phyloP scores from a whole-genome alignment of 106 monocot genomes.

The Platanthera zijinensis region DNA sequence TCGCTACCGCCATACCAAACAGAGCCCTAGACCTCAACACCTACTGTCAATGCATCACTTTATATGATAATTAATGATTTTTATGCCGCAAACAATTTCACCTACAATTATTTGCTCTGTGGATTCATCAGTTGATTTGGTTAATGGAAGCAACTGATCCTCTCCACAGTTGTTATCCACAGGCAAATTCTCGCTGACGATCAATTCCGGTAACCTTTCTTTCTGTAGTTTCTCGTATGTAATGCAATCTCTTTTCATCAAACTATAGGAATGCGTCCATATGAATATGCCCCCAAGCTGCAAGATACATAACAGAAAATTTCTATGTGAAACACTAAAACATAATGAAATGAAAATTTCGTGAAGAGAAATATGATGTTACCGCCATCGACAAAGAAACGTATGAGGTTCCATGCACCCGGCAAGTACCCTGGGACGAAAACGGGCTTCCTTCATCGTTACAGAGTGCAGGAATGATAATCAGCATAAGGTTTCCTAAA shows the following conservation, averaged over 20 bases:
- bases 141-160: neutral
- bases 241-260: slow-evolving; percentile 33
- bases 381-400: slow-evolving; percentile 72
- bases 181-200: neutral
- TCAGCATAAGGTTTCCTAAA: slow-evolving; percentile 49
- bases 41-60: no score
- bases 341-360: neutral
- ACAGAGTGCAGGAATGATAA: slow-evolving; percentile 52
- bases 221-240: slow-evolving; percentile 4
- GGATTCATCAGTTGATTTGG: neutral
- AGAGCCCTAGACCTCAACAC: no score
- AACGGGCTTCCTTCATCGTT: slow-evolving; percentile 42
- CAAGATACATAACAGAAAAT: neutral
- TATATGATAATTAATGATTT: no score
- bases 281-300: slow-evolving; percentile 64
- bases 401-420: slow-evolving; percentile 37
- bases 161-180: neutral
- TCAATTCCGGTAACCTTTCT: neutral
- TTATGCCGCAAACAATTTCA: neutral
- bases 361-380: neutral
- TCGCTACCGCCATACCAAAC: no score
- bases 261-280: slow-evolving; percentile 54
- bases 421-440: slow-evolving; percentile 28
- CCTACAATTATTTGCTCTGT: neutral
- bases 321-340: neutral